A percentile compares a stretch with the other conserved stretches of the same genome.
phyloP scores from a whole-genome alignment of 768 basidiomycete genomes.

The Mrakia blollopis region DNA sequence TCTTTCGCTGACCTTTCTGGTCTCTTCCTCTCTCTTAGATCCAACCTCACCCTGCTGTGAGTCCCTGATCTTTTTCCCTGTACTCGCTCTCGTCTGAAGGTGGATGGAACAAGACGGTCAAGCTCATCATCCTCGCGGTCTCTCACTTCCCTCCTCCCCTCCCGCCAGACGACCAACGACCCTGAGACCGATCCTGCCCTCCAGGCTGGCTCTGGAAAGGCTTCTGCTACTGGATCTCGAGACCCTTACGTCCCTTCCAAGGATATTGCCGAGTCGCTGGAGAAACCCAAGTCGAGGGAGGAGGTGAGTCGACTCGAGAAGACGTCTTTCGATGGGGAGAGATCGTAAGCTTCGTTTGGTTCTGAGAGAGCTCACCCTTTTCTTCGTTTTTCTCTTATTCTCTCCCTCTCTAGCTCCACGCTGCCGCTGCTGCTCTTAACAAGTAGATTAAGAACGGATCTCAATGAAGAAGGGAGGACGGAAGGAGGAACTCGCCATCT shows the following conservation, averaged over 20 bases:
- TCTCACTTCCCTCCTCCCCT: neutral
- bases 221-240: slow-evolving; percentile 3
- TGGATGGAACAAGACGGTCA: too few species aligned
- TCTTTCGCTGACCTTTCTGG: neutral
- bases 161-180: slow-evolving; percentile 30
- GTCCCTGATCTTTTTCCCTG: neutral
- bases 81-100: neutral
- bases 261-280: slow-evolving; percentile 16
- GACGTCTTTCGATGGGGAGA: neutral
- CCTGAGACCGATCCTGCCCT: slow-evolving; percentile 29
- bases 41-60: slow-evolving; percentile 31
- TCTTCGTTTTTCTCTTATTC: neutral
- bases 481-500: neutral
- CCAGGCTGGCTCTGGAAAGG: neutral
- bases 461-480: neutral
- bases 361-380: slow-evolving; percentile 5
- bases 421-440: slow-evolving; percentile 15
- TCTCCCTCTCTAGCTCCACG: neutral
- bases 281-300: slow-evolving; percentile 30
- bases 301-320: slow-evolving; percentile 19
- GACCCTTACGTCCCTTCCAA: slow-evolving; percentile 28
- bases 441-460: neutral
- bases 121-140: neutral
- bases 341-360: neutral
- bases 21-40: slow-evolving; percentile 11